phyloP scores from a whole-genome alignment of 139 green algal genomes.

The Coelastrella sp. region DNA sequence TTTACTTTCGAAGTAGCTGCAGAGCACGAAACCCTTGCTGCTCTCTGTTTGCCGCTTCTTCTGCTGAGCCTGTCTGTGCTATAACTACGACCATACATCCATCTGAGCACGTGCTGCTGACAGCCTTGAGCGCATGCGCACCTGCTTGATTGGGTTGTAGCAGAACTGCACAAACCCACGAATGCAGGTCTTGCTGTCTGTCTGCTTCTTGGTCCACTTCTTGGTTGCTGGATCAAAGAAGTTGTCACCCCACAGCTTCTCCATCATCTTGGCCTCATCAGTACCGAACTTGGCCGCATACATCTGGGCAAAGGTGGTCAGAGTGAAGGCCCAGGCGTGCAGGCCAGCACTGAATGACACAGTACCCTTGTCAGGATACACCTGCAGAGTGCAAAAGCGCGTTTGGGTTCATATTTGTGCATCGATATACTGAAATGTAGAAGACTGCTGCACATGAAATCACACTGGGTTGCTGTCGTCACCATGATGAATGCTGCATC shows the following conservation, averaged over 20 bases:
- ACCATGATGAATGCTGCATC: no score
- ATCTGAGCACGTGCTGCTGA: no score
- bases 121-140: no score
- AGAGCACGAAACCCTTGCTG: neutral
- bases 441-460: neutral
- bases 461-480: no score
- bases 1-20: neutral
- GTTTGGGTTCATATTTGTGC: no score
- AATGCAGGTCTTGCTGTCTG: slow-evolving; percentile 88
- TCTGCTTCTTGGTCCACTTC: slow-evolving; percentile 98
- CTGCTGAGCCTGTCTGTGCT: no score
- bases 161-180: slow-evolving; percentile 99
- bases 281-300: slow-evolving; percentile 98
- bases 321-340: slow-evolving; percentile 99
- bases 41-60: no score
- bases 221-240: slow-evolving; percentile 98
- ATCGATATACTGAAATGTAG: no score
- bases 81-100: no score
- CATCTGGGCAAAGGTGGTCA: slow-evolving; percentile 96
- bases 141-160: slow-evolving; percentile 96
- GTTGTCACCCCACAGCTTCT: slow-evolving; percentile 97
- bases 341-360: slow-evolving; percentile 98
- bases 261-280: slow-evolving; percentile 89
- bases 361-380: slow-evolving; percentile 97
- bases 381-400: slow-evolving; percentile 51